Evolutionary conservation across 1,284 basidiomycete genomes (phyloP).

Genomic region (Boletus nobilissimus): DNA sequence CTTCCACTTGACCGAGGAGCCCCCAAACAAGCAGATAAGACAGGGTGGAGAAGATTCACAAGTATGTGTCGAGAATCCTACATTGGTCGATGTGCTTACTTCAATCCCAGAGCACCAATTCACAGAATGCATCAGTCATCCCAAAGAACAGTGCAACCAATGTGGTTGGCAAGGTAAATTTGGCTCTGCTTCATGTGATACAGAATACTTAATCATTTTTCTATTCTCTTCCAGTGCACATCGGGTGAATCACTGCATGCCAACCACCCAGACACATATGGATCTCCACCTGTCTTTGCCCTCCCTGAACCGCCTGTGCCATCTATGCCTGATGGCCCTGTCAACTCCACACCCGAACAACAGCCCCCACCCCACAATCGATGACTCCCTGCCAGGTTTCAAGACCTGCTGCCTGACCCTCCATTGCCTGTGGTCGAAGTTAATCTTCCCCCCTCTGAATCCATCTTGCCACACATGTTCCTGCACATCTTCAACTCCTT

Average conservation of each 20-base stretch:
- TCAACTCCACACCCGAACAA: neutral
- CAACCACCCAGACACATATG: neutral
- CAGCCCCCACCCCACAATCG: neutral
- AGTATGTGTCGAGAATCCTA: neutral
- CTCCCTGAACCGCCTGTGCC: neutral
- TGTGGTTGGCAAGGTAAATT: neutral
- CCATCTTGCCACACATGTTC: neutral
- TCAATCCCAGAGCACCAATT: neutral
- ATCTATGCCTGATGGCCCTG: neutral
- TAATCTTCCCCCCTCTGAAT: neutral
- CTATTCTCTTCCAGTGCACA: too few relatives aligned
- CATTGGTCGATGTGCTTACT: neutral
- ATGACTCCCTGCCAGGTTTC: neutral
- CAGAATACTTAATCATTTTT: neutral
- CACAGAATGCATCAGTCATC: neutral
- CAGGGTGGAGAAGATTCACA: neutral
- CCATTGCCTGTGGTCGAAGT: neutral
- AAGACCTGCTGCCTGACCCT: slow-evolving; percentile 11
- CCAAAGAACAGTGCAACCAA: neutral
- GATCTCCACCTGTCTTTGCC: too few relatives aligned
- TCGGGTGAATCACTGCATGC: too few relatives aligned
- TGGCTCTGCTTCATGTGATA: neutral
- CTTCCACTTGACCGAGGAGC: neutral
- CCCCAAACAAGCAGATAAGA: neutral
- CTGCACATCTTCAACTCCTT: neutral